Percentiles rank a stretch among this genome's conserved stretches.
Conservation (phyloP, 176 grass and related monocot genomes). For the Neostapfia colusana region DNA sequence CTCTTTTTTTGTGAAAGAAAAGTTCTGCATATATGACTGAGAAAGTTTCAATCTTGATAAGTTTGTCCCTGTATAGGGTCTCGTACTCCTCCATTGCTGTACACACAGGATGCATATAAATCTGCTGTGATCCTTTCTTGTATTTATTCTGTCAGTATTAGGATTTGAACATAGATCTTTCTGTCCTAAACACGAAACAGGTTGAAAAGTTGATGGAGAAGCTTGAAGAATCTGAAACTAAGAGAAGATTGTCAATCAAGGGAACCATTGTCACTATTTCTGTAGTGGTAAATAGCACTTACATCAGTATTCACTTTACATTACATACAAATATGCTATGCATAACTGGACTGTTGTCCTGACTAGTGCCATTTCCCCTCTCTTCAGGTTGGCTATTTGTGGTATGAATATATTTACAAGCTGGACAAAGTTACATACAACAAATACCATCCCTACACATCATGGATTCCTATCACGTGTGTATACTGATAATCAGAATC, state of each 20-base stretch:
- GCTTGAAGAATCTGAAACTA: constrained; percentile 89
- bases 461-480: constrained; percentile 99
- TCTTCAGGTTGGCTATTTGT: constrained; percentile 74
- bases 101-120: neutral
- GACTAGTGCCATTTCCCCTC: constrained; percentile 30
- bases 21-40: neutral
- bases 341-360: constrained; percentile 21
- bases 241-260: constrained; percentile 78
- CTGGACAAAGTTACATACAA: constrained; percentile 95
- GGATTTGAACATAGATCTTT: neutral
- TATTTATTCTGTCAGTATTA: neutral
- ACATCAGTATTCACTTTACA: neutral
- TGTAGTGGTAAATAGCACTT: constrained; percentile 63
- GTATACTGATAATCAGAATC: constrained; percentile 27
- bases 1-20: neutral
- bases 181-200: constrained; percentile 39
- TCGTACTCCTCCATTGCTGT: neutral
- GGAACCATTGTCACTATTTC: constrained; percentile 65
- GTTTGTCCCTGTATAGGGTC: neutral
- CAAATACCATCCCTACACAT: constrained; percentile 98
- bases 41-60: neutral
- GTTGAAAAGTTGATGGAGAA: constrained; percentile 98
- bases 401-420: constrained; percentile 99
- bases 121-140: neutral
- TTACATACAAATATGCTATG: neutral